These are phyloP conservation scores for Sequoia sempervirens DNA, from an alignment of 75 land plant genomes.

Conservation along the genomic window DNA sequence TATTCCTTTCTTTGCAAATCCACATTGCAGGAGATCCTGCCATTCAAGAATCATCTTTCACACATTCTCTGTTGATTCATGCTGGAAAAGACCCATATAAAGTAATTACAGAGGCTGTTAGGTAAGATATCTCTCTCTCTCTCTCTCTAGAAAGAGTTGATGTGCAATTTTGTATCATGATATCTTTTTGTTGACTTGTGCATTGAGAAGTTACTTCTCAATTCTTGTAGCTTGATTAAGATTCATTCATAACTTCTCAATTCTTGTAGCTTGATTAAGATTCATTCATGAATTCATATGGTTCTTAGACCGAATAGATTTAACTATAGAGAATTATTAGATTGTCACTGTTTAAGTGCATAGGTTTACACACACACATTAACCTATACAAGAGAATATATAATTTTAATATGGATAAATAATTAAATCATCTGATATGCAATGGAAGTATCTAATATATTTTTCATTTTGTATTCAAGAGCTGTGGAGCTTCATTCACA, in stretches of 20 bases:
- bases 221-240: neutral
- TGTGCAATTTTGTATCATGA: neutral
- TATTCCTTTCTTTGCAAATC: neutral
- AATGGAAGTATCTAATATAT: neutral
- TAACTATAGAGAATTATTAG: neutral
- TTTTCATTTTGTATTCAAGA: constrained; percentile 25
- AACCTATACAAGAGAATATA: neutral
- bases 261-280: neutral
- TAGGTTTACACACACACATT: neutral
- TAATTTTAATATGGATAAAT: neutral
- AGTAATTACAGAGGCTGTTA: constrained; percentile 69
- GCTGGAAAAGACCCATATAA: constrained; percentile 78
- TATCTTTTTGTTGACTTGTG: neutral
- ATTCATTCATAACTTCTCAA: neutral
- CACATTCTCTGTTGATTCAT: constrained; percentile 58
- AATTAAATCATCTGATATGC: neutral
- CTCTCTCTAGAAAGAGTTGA: neutral
- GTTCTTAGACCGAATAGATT: neutral
- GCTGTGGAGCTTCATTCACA: constrained; percentile 61
- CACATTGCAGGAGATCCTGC: constrained; percentile 62
- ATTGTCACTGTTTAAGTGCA: neutral
- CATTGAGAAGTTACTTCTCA: neutral
- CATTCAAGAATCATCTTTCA: constrained; percentile 37
- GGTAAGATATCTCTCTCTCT: constrained; percentile 25
- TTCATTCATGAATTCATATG: neutral